Evolutionary conservation across 1,139 yeast species (phyloP), one percentile per base, ranked within the genome.

Genomic region (Debaryomyces subglobosus): DNA sequence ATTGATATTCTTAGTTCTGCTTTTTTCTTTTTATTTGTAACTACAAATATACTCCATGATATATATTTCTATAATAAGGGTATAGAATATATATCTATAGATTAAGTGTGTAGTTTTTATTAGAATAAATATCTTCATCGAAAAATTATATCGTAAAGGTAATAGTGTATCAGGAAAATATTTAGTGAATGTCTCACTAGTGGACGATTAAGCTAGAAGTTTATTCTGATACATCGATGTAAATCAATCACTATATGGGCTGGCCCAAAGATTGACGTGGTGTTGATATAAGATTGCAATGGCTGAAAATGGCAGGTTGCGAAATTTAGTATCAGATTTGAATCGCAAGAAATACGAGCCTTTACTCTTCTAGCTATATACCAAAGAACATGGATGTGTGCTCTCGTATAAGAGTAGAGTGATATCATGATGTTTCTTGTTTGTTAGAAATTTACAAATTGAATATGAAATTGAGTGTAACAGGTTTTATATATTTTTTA

Each of bases 31-130:
- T 12, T 30, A 20, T 25, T 29, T 12, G 24, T 20, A 30, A 40
- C 34, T 27, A 24, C 32, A 3, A 10, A 5, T 40, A 30, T 15
- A 40, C 15, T 30, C 18, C 23, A 39, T 30, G n/a, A 18, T 13
- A n/a, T 16, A 20, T 30, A 16, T 8, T 40, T 40, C 43, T 40
- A 40, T 30, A 40, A 20, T 40, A 40, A 30, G 37, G 43, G 43
- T 30, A 16, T 40, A 40, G 43, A 40, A 20, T 29, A 20, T 35
- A 35, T 40, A 27, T 37, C 13, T 24, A 37, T 25, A 24, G 32
- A 9, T 16, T 24, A 13, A 24, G 15, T 24, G 15, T n/a, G 15
- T 13, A 13, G 40, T 23, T 6, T 18, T 23, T 35, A 35, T 37
- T 37, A 37, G 30, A 37, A 23, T 37, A 37, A 15, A 23, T 15